Conservation (phyloP, 148 eudicot species). For the Rhododendron williamsianum region DNA sequence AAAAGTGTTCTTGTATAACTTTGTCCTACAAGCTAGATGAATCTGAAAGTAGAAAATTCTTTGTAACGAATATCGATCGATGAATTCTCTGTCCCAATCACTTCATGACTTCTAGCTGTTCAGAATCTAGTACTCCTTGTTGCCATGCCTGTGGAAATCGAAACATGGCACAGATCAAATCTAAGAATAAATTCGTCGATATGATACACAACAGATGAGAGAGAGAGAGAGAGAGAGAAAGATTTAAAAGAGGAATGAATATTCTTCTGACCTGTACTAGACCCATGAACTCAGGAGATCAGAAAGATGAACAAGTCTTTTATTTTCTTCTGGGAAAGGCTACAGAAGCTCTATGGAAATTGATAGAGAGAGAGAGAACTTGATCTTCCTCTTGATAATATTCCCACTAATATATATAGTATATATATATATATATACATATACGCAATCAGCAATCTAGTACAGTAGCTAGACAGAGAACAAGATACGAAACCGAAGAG, state of each 20-base stretch:
- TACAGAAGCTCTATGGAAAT: background rate
- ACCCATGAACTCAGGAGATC: background rate
- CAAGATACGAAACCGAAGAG: background rate
- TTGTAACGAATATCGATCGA: background rate
- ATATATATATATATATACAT: background rate
- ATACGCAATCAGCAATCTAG: background rate
- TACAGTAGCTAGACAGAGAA: background rate
- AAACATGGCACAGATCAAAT: background rate
- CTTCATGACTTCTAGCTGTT: background rate
- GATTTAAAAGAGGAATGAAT: background rate
- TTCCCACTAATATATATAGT: background rate
- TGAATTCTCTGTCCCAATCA: background rate
- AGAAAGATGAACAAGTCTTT: background rate
- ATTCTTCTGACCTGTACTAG: conserved; percentile 12
- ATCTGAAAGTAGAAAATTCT: background rate
- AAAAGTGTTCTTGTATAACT: background rate
- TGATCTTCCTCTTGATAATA: background rate
- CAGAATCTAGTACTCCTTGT: background rate
- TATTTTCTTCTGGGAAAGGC: background rate
- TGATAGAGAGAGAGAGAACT: background rate
- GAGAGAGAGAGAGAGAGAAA: background rate
- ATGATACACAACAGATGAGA: background rate
- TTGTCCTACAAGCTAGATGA: background rate
- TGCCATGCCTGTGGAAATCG: conserved; percentile 4
- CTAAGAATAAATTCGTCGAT: background rate